Percentiles rank a stretch among this genome's conserved stretches.
phyloP scores from a whole-genome alignment of 2,329 filamentous ascomycete species.

The Botryotinia globosa region DNA sequence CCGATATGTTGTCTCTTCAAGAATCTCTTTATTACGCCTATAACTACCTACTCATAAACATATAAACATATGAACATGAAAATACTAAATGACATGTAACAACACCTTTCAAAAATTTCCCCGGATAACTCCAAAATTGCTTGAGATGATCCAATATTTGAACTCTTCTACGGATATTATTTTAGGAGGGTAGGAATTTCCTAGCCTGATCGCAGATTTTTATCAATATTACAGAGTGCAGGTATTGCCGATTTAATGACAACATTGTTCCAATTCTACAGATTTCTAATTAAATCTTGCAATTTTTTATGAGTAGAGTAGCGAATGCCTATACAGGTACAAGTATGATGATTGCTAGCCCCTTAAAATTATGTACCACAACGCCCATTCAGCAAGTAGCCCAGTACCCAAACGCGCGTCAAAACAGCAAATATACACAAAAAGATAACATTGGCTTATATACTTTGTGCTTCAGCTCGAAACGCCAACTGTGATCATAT shows the following conservation, averaged over 20 bases:
- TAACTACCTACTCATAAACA: no score
- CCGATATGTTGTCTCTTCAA: no score
- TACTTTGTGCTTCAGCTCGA: slow-evolving; percentile 9
- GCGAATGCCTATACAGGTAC: background rate
- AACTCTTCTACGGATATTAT: background rate
- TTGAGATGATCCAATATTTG: background rate
- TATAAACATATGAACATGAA: background rate
- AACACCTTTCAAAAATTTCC: no score
- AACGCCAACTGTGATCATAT: slow-evolving; percentile 7
- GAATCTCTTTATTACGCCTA: no score
- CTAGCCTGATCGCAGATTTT: slow-evolving; percentile 5
- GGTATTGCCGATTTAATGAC: background rate
- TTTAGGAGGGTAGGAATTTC: background rate
- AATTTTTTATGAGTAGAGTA: background rate
- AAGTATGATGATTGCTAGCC: background rate
- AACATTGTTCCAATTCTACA: background rate
- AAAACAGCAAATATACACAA: slow-evolving; percentile 4
- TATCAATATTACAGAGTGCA: background rate
- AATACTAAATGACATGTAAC: background rate
- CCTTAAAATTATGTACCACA: background rate
- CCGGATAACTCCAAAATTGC: background rate
- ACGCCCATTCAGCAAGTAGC: background rate
- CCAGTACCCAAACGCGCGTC: slow-evolving; percentile 10
- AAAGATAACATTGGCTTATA: background rate
- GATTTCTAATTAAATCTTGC: background rate